These are phyloP conservation scores for Fragilaria radians DNA, from an alignment of 108 stramenopile species.

Conservation along the genomic window DNA sequence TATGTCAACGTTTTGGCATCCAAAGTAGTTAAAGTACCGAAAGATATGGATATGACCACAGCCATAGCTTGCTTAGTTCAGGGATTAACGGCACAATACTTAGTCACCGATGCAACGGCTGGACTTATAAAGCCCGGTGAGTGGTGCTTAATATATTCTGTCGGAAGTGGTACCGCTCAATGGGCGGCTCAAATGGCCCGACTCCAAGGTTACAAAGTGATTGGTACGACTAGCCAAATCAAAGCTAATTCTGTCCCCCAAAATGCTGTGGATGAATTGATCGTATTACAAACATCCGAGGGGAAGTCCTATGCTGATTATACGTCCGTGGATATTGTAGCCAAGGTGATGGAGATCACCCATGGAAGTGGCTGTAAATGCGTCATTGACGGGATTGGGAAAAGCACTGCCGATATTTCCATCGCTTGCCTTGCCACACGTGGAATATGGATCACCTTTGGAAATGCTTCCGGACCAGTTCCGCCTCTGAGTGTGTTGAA, in stretches of 20 bases:
- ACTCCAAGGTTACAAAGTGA: conserved; percentile 47
- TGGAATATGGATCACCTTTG: conserved; percentile 57
- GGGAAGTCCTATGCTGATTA: conserved; percentile 54
- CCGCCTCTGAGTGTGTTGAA: conserved; percentile 50
- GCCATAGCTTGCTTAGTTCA: conserved; percentile 45
- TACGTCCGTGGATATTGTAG: conserved; percentile 38
- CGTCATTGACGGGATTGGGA: conserved; percentile 64
- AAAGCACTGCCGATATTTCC: conserved; percentile 48
- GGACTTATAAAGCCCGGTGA: conserved; percentile 38
- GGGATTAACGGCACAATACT: conserved; percentile 60
- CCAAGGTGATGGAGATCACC: conserved; percentile 48
- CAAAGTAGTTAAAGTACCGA: conserved; percentile 48
- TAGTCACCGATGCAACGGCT: conserved; percentile 33
- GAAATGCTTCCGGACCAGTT: conserved; percentile 57
- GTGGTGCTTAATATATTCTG: conserved; percentile 53
- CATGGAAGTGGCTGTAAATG: conserved; percentile 46
- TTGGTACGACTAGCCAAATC: conserved; percentile 44
- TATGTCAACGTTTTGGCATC: conserved; percentile 43
- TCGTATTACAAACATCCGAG: conserved; percentile 49
- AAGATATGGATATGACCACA: conserved; percentile 41
- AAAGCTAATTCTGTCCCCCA: conserved; percentile 33
- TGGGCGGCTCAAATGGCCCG: conserved; percentile 63
- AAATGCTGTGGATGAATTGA: conserved; percentile 43
- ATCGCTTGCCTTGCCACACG: conserved; percentile 40
- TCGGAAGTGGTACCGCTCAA: conserved; percentile 62